phyloP scores from a whole-genome alignment of 257 asterid species.

The Solanum tarijense region DNA sequence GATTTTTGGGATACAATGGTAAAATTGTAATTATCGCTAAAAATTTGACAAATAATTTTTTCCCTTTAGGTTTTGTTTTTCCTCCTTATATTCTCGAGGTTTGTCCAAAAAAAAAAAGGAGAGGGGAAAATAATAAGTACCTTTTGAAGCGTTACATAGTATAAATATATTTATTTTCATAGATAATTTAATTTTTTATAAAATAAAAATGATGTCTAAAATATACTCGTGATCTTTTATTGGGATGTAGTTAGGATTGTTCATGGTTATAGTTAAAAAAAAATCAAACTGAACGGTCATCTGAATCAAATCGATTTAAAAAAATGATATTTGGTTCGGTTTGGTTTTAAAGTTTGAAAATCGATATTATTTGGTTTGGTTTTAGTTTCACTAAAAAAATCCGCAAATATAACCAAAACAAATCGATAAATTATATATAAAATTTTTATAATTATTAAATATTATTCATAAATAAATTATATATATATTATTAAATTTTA shows the following conservation, averaged over 20 bases:
- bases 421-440: no score
- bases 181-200: neutral
- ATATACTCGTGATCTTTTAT: neutral
- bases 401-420: no score
- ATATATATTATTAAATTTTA: no score
- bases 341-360: no score
- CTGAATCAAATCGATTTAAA: no score
- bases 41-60: neutral
- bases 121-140: neutral
- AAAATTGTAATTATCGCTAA: neutral
- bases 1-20: neutral
- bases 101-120: neutral
- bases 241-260: neutral
- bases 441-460: no score
- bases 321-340: no score
- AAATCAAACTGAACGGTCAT: rapidly evolving
- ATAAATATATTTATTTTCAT: neutral
- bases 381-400: neutral
- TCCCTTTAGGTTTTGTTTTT: neutral
- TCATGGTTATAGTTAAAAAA: no score
- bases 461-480: no score
- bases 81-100: neutral
- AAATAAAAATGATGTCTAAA: neutral
- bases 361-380: no score
- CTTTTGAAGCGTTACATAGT: neutral